These are phyloP conservation scores for Pyrenula massariospora DNA, from an alignment of 495 filamentous ascomycete genomes.

Conservation along the genomic window DNA sequence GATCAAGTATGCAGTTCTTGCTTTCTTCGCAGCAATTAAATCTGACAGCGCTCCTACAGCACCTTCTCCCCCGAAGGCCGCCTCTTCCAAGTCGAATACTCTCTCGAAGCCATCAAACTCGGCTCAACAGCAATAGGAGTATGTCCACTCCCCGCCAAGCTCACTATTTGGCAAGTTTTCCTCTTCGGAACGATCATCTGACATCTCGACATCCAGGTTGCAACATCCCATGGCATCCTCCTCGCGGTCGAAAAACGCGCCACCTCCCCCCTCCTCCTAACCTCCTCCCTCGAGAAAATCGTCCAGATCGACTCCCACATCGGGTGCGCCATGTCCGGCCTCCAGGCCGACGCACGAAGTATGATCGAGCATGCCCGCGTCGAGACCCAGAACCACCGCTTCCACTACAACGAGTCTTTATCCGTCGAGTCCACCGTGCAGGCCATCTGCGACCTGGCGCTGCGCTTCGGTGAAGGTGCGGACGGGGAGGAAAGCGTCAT, in stretches of 20 bases:
- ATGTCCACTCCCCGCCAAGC: slow-evolving; percentile 18
- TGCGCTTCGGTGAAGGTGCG: slow-evolving; percentile 93
- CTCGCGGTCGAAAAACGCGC: slow-evolving; percentile 98
- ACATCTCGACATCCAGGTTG: slow-evolving; percentile 53
- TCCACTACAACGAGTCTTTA: slow-evolving; percentile 91
- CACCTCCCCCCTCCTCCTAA: slow-evolving; percentile 91
- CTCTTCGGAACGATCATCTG: neutral
- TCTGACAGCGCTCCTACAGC: slow-evolving; percentile 33
- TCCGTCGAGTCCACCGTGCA: slow-evolving; percentile 96
- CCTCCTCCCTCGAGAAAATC: slow-evolving; percentile 96
- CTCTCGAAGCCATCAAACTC: slow-evolving; percentile 98
- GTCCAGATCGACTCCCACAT: slow-evolving; percentile 98
- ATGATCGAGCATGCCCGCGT: slow-evolving; percentile 98
- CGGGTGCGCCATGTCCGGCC: slow-evolving; percentile 93
- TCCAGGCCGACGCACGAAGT: slow-evolving; percentile 90
- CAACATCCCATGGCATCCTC: slow-evolving; percentile 85
- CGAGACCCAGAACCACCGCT: slow-evolving; percentile 89
- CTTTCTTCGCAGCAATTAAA: neutral
- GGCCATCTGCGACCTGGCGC: slow-evolving; percentile 92
- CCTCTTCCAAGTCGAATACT: slow-evolving; percentile 99
- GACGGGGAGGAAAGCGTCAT: slow-evolving; percentile 98
- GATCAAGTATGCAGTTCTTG: slow-evolving; percentile 68
- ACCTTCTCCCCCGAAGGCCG: slow-evolving; percentile 99
- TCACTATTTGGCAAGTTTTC: slow-evolving; percentile 1
- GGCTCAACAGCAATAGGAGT: slow-evolving; percentile 96